Conservation (phyloP, 768 basidiomycete species). For the Filobasidium wieringae region DNA sequence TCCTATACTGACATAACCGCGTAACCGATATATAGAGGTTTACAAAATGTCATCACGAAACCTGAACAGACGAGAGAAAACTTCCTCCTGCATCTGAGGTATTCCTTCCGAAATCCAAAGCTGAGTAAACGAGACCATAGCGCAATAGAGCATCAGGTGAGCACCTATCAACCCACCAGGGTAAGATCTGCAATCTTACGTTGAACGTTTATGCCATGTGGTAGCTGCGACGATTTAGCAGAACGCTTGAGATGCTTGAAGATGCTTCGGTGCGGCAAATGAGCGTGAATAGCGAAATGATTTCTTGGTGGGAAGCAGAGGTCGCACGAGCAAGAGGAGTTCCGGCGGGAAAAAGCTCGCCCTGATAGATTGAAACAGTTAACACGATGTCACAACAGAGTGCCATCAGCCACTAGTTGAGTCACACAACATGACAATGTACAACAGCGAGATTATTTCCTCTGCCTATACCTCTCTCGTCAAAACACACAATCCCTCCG, state of each 20-base stretch:
- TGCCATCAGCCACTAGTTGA: no score
- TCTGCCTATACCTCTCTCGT: slow-evolving; percentile 6
- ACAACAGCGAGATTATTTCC: background rate
- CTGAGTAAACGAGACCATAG: slow-evolving; percentile 29
- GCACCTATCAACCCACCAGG: background rate
- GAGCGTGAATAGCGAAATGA: slow-evolving; percentile 25
- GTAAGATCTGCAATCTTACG: background rate
- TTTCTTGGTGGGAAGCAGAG: slow-evolving; percentile 27
- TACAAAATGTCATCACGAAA: slow-evolving; percentile 24
- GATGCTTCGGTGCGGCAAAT: slow-evolving; percentile 23
- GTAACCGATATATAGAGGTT: slow-evolving; percentile 16
- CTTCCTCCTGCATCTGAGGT: slow-evolving; percentile 33
- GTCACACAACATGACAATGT: no score
- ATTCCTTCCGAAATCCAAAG: slow-evolving; percentile 32
- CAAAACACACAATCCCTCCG: slow-evolving; percentile 14
- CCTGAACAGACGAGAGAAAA: slow-evolving; percentile 18
- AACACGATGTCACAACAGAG: no score
- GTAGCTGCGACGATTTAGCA: slow-evolving; percentile 34
- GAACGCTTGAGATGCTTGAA: slow-evolving; percentile 34
- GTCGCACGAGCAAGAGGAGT: background rate
- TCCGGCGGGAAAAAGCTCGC: background rate
- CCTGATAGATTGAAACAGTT: no score
- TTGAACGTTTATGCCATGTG: background rate
- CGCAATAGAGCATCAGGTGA: slow-evolving; percentile 37
- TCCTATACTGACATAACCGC: background rate